These are phyloP conservation scores for Lasiosphaeris hirsuta DNA, from an alignment of 495 filamentous ascomycete species.

Conservation along the genomic window DNA sequence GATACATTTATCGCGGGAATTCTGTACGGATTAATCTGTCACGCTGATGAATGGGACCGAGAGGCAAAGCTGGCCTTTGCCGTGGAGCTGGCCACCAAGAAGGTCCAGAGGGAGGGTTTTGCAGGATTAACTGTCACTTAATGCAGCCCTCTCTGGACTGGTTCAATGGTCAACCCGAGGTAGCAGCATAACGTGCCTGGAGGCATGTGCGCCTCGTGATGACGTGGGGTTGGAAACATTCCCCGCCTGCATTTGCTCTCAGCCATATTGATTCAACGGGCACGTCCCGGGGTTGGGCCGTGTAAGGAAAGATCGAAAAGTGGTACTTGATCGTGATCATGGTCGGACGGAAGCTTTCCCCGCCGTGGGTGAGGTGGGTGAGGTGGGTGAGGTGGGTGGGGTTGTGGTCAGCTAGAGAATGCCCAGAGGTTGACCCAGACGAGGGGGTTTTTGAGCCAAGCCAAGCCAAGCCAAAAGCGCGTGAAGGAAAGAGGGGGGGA, in stretches of 20 bases:
- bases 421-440: too few species aligned
- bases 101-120: slow-evolving; percentile 66
- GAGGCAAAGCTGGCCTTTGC: slow-evolving; percentile 55
- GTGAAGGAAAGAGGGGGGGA: too few species aligned
- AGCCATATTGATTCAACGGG: background rate
- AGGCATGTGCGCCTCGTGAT: slow-evolving; percentile 9
- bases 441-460: too few species aligned
- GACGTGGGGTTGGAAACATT: slow-evolving; percentile 9
- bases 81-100: slow-evolving; percentile 63
- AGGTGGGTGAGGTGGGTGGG: slow-evolving; percentile 15
- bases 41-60: slow-evolving; percentile 49
- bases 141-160: slow-evolving; percentile 5
- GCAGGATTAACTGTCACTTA: slow-evolving; percentile 36
- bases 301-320: slow-evolving; percentile 12
- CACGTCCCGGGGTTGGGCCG: background rate
- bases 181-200: background rate
- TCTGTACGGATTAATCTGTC: slow-evolving; percentile 57
- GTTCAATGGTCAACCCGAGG: background rate
- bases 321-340: slow-evolving; percentile 17
- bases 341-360: slow-evolving; percentile 25
- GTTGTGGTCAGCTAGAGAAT: background rate
- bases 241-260: background rate
- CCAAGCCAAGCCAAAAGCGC: too few species aligned
- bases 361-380: slow-evolving; percentile 26
- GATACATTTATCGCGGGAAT: slow-evolving; percentile 75